phyloP scores from a whole-genome alignment of 192 early-diverging fungal species.

The Coemansia asiatica region DNA sequence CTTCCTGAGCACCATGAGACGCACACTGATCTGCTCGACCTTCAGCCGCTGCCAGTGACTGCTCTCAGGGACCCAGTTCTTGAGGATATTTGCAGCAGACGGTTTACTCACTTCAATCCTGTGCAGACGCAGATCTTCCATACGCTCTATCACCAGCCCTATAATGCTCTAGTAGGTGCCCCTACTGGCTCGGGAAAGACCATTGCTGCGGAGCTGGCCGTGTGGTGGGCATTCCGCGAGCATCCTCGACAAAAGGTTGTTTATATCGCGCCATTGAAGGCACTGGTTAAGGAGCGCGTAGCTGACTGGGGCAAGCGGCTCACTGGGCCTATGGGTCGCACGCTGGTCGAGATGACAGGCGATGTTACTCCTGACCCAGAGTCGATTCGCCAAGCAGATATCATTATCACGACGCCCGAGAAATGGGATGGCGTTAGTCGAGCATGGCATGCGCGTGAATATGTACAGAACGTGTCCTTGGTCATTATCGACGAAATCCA shows the following conservation, averaged over 20 bases:
- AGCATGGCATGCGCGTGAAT: constrained; percentile 85
- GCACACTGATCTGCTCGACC: constrained; percentile 88
- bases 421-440: constrained; percentile 99
- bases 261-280: constrained; percentile 98
- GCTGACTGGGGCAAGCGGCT: constrained; percentile 82
- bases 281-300: constrained; percentile 93
- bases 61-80: constrained; percentile 79
- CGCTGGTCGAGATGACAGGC: constrained; percentile 92
- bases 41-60: constrained; percentile 87
- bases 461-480: constrained; percentile 82
- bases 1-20: constrained; percentile 82
- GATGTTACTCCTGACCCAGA: constrained; percentile 92
- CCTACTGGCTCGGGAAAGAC: constrained; percentile 99
- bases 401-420: constrained; percentile 97
- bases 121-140: constrained; percentile 99
- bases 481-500: constrained; percentile 99
- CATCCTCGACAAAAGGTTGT: constrained; percentile 80
- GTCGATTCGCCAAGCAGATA: constrained; percentile 84
- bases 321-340: constrained; percentile 69
- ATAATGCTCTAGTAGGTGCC: constrained; percentile 90
- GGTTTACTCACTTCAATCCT: constrained; percentile 97
- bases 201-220: constrained; percentile 91
- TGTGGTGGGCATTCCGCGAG: constrained; percentile 92
- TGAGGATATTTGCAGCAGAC: constrained; percentile 79
- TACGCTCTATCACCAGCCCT: constrained; percentile 81